A percentile compares a stretch with the other conserved stretches of the same genome.
phyloP scores from a whole-genome alignment of 1,284 basidiomycete genomes.

The Sanghuangporus baumii region DNA sequence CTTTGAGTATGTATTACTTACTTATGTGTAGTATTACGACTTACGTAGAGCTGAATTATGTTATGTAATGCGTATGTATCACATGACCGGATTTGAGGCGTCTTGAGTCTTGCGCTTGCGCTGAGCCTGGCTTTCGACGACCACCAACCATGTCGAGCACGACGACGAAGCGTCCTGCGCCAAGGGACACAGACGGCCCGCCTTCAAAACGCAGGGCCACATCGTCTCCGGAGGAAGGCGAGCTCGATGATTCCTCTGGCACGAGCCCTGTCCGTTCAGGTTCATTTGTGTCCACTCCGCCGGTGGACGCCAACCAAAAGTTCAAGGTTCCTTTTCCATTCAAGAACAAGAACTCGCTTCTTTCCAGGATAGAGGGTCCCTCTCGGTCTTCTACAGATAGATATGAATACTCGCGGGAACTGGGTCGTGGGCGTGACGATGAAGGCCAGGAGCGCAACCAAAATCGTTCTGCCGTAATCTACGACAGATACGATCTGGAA shows the following conservation, averaged over 20 bases:
- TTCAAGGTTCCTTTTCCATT: conserved; percentile 65
- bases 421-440: conserved; percentile 17
- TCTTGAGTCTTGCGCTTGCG: too few relatives aligned
- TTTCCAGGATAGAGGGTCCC: conserved; percentile 1
- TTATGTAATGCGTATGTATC: too few relatives aligned
- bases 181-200: conserved; percentile 29
- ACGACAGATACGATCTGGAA: conserved; percentile 41
- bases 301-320: conserved; percentile 24
- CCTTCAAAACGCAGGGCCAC: conserved; percentile 51
- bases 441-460: conserved; percentile 6
- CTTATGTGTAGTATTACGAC: background rate
- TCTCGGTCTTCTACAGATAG: conserved; percentile 1
- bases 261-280: conserved; percentile 23
- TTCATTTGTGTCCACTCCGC: conserved; percentile 19
- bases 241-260: conserved; percentile 47
- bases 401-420: conserved; percentile 23
- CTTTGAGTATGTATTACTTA: background rate
- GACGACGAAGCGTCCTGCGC: conserved; percentile 14
- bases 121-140: background rate
- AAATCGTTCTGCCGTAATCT: conserved; percentile 27
- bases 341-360: conserved; percentile 45
- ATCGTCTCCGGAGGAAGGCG: conserved; percentile 71
- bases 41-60: too few relatives aligned
- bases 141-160: background rate
- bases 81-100: too few relatives aligned